Percentiles rank a stretch among this genome's conserved stretches.
phyloP scores from a whole-genome alignment of 208 protist genomes.

The Tritrichomonas foetus region DNA sequence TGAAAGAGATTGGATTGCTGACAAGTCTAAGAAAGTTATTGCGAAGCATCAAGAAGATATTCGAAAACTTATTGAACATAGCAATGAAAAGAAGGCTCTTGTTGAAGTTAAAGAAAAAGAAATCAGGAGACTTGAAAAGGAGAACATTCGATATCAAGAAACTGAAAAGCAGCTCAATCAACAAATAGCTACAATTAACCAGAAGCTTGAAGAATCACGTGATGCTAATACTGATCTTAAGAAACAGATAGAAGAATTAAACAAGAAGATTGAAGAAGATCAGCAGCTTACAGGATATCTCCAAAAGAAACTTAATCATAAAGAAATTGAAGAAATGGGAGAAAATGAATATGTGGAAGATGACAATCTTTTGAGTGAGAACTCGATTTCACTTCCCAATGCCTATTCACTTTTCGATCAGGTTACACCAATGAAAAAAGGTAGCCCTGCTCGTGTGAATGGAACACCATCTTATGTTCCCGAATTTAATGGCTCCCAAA shows the following conservation, averaged over 20 bases:
- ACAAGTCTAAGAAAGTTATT: conserved; percentile 24
- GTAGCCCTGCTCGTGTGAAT: too few species aligned
- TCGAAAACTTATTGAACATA: not conserved
- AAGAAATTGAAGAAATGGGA: not conserved
- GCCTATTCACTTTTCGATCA: too few species aligned
- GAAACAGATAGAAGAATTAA: not conserved
- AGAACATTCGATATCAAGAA: not conserved
- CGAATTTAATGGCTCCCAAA: too few species aligned
- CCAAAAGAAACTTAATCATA: not conserved
- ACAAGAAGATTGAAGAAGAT: not conserved
- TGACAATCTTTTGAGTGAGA: too few species aligned
- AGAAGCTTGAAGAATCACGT: not conserved
- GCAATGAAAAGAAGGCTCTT: not conserved
- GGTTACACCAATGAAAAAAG: too few species aligned
- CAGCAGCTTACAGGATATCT: not conserved
- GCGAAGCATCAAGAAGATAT: not conserved
- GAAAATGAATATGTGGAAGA: too few species aligned
- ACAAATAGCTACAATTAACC: not conserved
- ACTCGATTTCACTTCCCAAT: too few species aligned
- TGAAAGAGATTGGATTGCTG: conserved; percentile 14
- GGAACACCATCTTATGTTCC: too few species aligned
- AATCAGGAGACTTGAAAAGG: not conserved
- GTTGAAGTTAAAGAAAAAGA: not conserved
- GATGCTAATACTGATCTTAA: not conserved
- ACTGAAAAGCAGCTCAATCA: not conserved